Evolutionary conservation across 2,329 filamentous ascomycete genomes (phyloP), one percentile per base, ranked within the genome.

Genomic region (Colletotrichum lupini): DNA sequence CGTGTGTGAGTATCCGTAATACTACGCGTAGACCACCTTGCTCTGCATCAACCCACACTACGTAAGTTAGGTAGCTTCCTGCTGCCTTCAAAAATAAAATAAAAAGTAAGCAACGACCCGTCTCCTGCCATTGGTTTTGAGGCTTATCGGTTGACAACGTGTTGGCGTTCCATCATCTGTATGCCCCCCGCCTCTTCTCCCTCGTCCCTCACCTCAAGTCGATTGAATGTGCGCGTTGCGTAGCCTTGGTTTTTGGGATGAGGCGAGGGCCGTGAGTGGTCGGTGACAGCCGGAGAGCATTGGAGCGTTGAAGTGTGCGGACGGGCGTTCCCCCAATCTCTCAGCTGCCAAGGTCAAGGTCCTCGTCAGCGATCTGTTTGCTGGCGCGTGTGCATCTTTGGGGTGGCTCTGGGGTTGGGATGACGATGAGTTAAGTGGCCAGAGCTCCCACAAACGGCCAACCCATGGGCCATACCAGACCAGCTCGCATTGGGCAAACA

Each of bases 81-180:
- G 61, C 22, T n/a, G 24, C 24, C 24, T 24, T 24, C 24, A 24
- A 24, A 24, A 24, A 24, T 3, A 24, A 24, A 24, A 24, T 3
- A 24, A 24, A 24, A 24, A 24, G 52, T 42, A 16, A 68, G 65
- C 58, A 35, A 12, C 59, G 8, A 58, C 30, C 53, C 37, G 42
- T 66, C 35, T 68, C 28, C 26, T 11, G 16, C 49, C 4, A 53
- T 28, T 53, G 52, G 58, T 30, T 62, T 12, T 56, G 37, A 12
- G 42, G 42, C 46, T 49, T 49, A 37, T 49, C 69, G 52, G 16
- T 14, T 24, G 42, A 55, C 37, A 52, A 14, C 19, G 46, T 61
- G 68, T 26, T 61, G 68, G 35, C n/a, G 30, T 60, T 60, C 62
- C 46, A 67, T 52, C 46, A 14, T 49, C 42, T 19, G 19, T 22